Evolutionary conservation across 2,329 filamentous ascomycete genomes (phyloP), one percentile per base, ranked within the genome.

Genomic region (Xylariaceae sp.): DNA sequence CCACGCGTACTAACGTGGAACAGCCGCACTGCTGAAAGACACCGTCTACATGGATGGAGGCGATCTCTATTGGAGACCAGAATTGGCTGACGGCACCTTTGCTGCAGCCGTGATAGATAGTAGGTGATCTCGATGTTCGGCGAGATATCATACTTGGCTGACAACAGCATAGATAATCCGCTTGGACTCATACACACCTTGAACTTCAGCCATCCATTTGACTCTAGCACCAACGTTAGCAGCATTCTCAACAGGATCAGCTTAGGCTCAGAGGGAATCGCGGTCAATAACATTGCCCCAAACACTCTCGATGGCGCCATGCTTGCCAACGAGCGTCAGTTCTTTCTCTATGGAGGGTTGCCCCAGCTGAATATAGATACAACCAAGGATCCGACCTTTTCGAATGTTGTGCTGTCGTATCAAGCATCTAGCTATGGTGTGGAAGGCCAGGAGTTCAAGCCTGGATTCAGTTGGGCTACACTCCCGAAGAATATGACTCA

Each of bases 1-100:
- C 44, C 3, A 11, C 47, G 15, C 47, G 15, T 55, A 52, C 61
- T 68, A 77, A 65, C 73, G 11, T 73, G 77, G 76, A 77, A 48
- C 10, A 66, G 64, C 58, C 44, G 61, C 64, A n/a, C 63, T 62
- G 53, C 9, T 66, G 3, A 79, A 80, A 48, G 84, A 89, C 65
- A 85, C 80, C 1, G 73, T 88, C 13, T 89, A 87, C 67, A 71
- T 89, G 18, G 86, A 89, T 68, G 87, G 87, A 44, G 87, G 87
- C 2, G 63, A 69, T 48, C 70, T 87, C 9, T 77, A 63, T 60
- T 88, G 85, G 84, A 63, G 73, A 39, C 77, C 78, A 2, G 79
- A 78, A 9, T 65, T 82, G 54, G 70, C 74, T 2, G 75, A 82
- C 65, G 83, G 80, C 2, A 62, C 67, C 4, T 65, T 66, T 49